These are phyloP conservation scores for Sclerospora graminicola DNA, from an alignment of 352 stramenopile genomes.

Conservation along the genomic window DNA sequence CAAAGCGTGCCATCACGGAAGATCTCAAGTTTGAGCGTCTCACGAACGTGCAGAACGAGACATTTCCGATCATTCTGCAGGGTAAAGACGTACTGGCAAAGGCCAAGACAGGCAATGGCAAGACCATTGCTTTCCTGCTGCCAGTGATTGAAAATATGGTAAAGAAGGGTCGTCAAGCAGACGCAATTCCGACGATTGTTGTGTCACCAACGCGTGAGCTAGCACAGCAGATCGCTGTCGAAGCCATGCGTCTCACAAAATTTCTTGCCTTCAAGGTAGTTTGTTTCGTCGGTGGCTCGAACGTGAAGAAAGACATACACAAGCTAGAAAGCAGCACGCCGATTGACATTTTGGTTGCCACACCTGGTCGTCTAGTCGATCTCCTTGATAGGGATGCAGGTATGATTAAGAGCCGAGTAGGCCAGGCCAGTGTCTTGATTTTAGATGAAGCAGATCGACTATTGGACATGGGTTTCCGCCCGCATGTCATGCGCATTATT, in stretches of 20 bases:
- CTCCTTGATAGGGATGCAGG: conserved; percentile 90
- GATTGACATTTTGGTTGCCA: conserved; percentile 93
- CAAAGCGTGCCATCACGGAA: conserved; percentile 61
- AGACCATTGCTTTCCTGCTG: conserved; percentile 85
- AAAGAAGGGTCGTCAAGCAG: conserved; percentile 32
- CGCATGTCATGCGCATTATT: conserved; percentile 89
- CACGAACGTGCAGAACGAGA: conserved; percentile 85
- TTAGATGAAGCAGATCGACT: conserved; percentile 96
- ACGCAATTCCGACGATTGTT: conserved; percentile 87
- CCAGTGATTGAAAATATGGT: conserved; percentile 75
- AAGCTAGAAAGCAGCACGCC: conserved; percentile 21
- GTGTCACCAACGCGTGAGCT: conserved; percentile 94
- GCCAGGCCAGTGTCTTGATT: conserved; percentile 51
- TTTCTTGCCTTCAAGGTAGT: conserved; percentile 69
- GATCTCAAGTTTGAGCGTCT: conserved; percentile 81
- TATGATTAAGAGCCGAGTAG: conserved; percentile 49
- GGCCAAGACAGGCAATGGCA: conserved; percentile 84
- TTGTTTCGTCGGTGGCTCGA: conserved; percentile 85
- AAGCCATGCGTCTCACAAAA: conserved; percentile 79
- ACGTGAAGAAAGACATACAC: conserved; percentile 62
- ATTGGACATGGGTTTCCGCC: conserved; percentile 93
- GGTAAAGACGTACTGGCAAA: conserved; percentile 89
- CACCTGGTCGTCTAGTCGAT: conserved; percentile 92
- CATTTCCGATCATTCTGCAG: conserved; percentile 56
- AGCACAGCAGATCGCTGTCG: conserved; percentile 89